phyloP scores from a whole-genome alignment of 2,329 filamentous ascomycete species.

The Hypoxylon sp. region DNA sequence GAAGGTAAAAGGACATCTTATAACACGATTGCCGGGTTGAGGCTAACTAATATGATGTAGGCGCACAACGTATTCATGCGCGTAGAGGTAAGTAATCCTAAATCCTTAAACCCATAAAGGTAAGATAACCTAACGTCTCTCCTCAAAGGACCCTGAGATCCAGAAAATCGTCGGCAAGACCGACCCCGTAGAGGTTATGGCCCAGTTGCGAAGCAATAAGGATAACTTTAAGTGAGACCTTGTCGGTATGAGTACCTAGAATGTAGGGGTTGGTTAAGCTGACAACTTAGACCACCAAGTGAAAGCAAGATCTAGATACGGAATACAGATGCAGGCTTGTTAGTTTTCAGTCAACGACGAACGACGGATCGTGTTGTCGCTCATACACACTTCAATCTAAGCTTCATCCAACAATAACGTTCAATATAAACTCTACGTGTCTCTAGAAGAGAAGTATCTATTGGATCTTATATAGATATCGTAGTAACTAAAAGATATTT shows the following conservation, averaged over 20 bases:
- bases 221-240: slow-evolving; percentile 74
- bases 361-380: not conserved
- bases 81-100: slow-evolving; percentile 72
- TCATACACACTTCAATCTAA: not conserved
- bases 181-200: slow-evolving; percentile 87
- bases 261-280: slow-evolving; percentile 16
- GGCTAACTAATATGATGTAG: slow-evolving; percentile 59
- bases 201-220: slow-evolving; percentile 90
- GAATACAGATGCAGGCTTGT: not conserved
- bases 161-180: slow-evolving; percentile 87
- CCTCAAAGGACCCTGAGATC: slow-evolving; percentile 79
- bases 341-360: not conserved
- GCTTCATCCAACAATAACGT: not conserved
- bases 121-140: not conserved
- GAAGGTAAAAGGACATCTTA: slow-evolving; percentile 72
- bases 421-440: not conserved
- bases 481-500: slow-evolving; percentile 41
- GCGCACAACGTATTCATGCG: slow-evolving; percentile 98
- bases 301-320: slow-evolving; percentile 54
- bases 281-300: slow-evolving; percentile 50
- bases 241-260: slow-evolving; percentile 7
- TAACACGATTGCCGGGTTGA: not conserved
- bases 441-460: not conserved
- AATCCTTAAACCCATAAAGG: not conserved
- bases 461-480: not conserved